Evolutionary conservation across 345 rosid species (phyloP), one percentile per base, ranked within the genome.

Genomic region (Heritiera fomes): DNA sequence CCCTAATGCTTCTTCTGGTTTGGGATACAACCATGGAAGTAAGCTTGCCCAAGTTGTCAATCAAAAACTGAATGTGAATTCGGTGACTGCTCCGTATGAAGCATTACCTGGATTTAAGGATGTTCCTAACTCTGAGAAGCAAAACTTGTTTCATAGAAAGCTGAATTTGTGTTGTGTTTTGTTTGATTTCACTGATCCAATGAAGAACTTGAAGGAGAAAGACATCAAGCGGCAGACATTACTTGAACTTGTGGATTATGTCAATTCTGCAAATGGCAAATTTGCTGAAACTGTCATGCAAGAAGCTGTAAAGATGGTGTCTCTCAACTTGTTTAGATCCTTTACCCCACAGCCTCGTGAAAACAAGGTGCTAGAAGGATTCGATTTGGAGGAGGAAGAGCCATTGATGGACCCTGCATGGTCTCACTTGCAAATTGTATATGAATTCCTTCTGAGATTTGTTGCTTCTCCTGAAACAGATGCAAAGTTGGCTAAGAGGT

Each of bases 381-480:
- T 88, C 60, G 95, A 91, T 75, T 46, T 88, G 72, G 95, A 91
- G 75, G 95, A 91, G 84, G 93, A 91, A 65, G 95, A 91, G 77
- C 90, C 93, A 32, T 81, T 79, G 34, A 91, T 90, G 95, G 95
- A 91, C 75, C 95, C 89, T 38, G 90, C 92, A 12, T 91, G 95
- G 95, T 89, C 93, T 76, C 95, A 91, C 69, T 81, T 91, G 86
- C 95, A 91, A 78, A 85, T 45, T 28, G 73, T 49, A 88, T 86
- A 80, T 91, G 88, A 76, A 85, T 85, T 90, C 84, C 84, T 91
- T 84, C 79, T 91, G 81, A 90, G 93, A 81, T 88, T 90, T 75
- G 86, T 91, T 71, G 88, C 90, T 70, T 92, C 97, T 0, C 87
- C 97, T 2, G 97, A 92, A 73, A 89, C 90, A 30, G 97, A 92